Conservation (phyloP, 495 filamentous ascomycete genomes). For the Wilcoxina mikolae region DNA sequence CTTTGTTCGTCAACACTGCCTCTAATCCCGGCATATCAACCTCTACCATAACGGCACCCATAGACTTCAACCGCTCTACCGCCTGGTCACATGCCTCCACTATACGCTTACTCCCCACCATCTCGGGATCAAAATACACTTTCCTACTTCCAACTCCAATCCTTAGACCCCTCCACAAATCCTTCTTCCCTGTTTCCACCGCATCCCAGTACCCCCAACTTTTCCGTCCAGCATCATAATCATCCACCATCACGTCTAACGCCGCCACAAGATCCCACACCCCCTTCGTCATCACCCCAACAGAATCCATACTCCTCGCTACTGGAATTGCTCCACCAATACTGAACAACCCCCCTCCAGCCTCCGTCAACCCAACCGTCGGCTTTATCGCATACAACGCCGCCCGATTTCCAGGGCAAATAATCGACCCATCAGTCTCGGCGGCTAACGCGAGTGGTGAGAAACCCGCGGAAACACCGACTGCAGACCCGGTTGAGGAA, state of each 20-base stretch:
- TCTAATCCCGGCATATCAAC: conserved; percentile 6
- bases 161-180: conserved; percentile 8
- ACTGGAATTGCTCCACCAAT: conserved; percentile 30
- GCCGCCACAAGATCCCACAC: conserved; percentile 26
- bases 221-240: conserved; percentile 5
- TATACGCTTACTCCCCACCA: conserved; percentile 2
- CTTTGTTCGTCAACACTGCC: neutral
- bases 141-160: conserved; percentile 6
- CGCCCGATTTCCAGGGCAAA: conserved; percentile 31
- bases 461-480: conserved; percentile 35
- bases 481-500: conserved; percentile 38
- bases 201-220: conserved; percentile 23
- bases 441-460: conserved; percentile 34
- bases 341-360: no score
- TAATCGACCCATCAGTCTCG: conserved; percentile 36
- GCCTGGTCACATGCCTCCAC: conserved; percentile 16
- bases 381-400: conserved; percentile 35
- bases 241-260: neutral
- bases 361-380: conserved; percentile 24
- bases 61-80: conserved; percentile 18
- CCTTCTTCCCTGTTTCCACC: conserved; percentile 12
- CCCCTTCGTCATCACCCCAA: conserved; percentile 30
- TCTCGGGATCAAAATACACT: conserved; percentile 2
- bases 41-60: conserved; percentile 7
- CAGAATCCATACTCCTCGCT: conserved; percentile 25